These are phyloP conservation scores for Arabis alpina DNA, from an alignment of 345 rosid species.

Conservation along the genomic window DNA sequence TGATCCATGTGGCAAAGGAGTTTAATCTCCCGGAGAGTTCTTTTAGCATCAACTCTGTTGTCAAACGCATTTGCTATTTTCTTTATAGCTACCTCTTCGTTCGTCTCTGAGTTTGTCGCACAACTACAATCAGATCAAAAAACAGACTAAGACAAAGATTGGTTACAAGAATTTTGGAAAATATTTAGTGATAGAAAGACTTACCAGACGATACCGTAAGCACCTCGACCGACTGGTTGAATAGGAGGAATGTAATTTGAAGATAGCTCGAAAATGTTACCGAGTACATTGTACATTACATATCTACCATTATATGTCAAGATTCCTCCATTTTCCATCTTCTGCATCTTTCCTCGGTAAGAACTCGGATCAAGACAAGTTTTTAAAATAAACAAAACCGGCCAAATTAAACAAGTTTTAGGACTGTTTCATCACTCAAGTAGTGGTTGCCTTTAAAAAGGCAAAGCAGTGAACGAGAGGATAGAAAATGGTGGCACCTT, in stretches of 20 bases:
- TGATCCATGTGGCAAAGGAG: constrained; percentile 92
- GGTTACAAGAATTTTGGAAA: background rate
- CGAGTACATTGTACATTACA: constrained; percentile 65
- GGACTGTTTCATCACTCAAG: constrained; percentile 31
- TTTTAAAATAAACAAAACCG: background rate
- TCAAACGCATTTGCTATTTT: constrained; percentile 92
- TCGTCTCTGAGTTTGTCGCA: constrained; percentile 73
- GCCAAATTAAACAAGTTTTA: constrained; percentile 5
- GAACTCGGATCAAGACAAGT: constrained; percentile 26
- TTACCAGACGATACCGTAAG: constrained; percentile 92
- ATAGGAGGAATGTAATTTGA: constrained; percentile 86
- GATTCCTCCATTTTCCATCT: constrained; percentile 50
- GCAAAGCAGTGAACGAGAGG: constrained; percentile 21
- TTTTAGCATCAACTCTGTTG: constrained; percentile 87
- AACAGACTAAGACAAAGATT: background rate
- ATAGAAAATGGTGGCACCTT: constrained; percentile 25
- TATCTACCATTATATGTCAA: constrained; percentile 54
- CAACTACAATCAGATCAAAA: constrained; percentile 50
- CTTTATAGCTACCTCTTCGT: constrained; percentile 90
- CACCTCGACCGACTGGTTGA: constrained; percentile 85
- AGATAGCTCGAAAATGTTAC: constrained; percentile 67
- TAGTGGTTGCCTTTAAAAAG: constrained; percentile 17
- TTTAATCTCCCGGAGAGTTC: constrained; percentile 92
- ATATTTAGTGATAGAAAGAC: constrained; percentile 5
- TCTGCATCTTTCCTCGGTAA: constrained; percentile 42